phyloP scores from a whole-genome alignment of 2,329 filamentous ascomycete genomes.

The Chrysosphaeria jannelii region DNA sequence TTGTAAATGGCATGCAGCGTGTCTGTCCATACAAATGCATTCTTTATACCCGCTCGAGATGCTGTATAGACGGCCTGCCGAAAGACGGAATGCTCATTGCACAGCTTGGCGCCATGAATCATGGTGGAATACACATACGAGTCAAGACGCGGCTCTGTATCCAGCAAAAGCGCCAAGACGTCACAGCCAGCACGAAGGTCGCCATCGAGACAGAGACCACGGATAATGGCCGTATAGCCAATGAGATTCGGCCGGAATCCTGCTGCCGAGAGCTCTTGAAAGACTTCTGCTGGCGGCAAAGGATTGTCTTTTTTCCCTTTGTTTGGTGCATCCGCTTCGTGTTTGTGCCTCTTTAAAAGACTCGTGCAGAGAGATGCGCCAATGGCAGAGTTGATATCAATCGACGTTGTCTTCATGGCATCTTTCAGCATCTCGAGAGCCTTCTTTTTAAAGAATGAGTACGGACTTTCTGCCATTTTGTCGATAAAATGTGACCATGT shows the following conservation, averaged over 20 bases:
- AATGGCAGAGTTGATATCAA: slow-evolving; percentile 15
- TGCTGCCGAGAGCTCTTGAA: slow-evolving; percentile 23
- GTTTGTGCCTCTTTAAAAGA: slow-evolving; percentile 19
- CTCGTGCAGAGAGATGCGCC: slow-evolving; percentile 25
- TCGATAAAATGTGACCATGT: slow-evolving; percentile 18
- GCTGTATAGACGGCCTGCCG: slow-evolving; percentile 22
- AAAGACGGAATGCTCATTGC: slow-evolving; percentile 21
- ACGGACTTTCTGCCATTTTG: slow-evolving; percentile 12
- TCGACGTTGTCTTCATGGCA: no score
- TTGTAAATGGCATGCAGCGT: slow-evolving; percentile 20
- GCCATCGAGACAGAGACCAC: slow-evolving; percentile 35
- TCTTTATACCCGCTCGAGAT: slow-evolving; percentile 15
- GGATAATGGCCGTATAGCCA: slow-evolving; percentile 35
- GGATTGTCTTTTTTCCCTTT: neutral
- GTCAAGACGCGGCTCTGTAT: slow-evolving; percentile 30
- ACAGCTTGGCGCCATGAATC: slow-evolving; percentile 35
- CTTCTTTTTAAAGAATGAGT: no score
- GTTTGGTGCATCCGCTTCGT: neutral
- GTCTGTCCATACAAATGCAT: slow-evolving; percentile 18
- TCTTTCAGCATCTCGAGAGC: no score
- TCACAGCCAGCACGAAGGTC: slow-evolving; percentile 31
- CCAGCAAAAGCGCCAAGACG: slow-evolving; percentile 30
- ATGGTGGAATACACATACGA: slow-evolving; percentile 35
- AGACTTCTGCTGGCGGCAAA: slow-evolving; percentile 19
- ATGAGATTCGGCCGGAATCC: slow-evolving; percentile 32